Conservation (phyloP, 1,284 basidiomycete genomes). For the Bondarzewia mesenterica region DNA sequence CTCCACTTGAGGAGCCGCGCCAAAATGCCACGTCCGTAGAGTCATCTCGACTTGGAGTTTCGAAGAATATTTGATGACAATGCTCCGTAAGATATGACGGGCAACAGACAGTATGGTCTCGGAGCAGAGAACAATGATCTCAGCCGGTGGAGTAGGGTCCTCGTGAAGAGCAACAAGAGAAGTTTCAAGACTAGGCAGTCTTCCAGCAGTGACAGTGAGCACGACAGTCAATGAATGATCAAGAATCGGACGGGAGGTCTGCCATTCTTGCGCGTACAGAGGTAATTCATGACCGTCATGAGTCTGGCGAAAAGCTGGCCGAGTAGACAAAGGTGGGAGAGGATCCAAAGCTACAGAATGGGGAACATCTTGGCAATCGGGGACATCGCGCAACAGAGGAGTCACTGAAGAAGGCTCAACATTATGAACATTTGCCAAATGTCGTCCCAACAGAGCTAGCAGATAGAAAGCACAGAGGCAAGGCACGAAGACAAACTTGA, state of each 20-base stretch:
- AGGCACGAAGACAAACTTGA: background rate
- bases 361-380: background rate
- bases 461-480: background rate
- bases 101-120: slow-evolving; percentile 26
- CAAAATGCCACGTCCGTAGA: slow-evolving; percentile 28
- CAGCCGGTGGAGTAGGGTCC: slow-evolving; percentile 25
- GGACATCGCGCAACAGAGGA: background rate
- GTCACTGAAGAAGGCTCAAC: background rate
- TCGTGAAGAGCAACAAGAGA: slow-evolving; percentile 28
- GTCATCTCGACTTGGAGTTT: slow-evolving; percentile 31
- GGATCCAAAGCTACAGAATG: background rate
- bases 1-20: slow-evolving; percentile 18
- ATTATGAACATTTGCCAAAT: too few species aligned
- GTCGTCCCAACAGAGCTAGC: background rate
- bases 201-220: slow-evolving; percentile 34
- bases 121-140: slow-evolving; percentile 44
- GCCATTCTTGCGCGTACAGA: slow-evolving; percentile 1
- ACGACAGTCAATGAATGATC: slow-evolving; percentile 35
- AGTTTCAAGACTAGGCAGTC: slow-evolving; percentile 25
- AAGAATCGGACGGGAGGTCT: background rate
- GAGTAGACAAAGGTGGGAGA: background rate
- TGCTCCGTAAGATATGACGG: slow-evolving; percentile 27
- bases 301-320: background rate
- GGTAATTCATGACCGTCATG: background rate
- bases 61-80: slow-evolving; percentile 18